Base-by-base conservation (phyloP, 768 basidiomycete species). In the Psilocybe cubensis region DNA sequence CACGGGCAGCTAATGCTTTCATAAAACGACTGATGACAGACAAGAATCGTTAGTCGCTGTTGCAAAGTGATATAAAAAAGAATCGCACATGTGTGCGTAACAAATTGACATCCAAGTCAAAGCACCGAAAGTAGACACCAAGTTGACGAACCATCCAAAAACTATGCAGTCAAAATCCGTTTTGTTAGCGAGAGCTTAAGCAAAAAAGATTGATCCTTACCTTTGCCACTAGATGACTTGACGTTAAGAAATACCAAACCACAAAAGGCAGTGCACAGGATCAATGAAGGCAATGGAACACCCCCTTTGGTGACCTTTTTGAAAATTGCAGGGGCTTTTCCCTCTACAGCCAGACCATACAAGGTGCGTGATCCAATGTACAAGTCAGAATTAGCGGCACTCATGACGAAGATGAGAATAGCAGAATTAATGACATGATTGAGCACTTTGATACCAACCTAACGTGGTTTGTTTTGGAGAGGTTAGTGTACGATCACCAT, bases 381-480 rank as follows among this genome's bases (percentile, higher is more conserved):
- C 45, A 88, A 70, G 69, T 89, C 88, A 14, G 82, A 83, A 68
- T 87, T 88, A 18, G 86, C 80, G 2, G 81, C 80, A 62, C 83
- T 83, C 68, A 84, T 75, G n/a, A 87, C 83, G 67, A 87, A 88
- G 60, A 88, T 71, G 23, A 88, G 74, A 60, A 88, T 83, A 3
- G 78, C 80, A 12, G 77, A 81, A 59, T 89, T 88, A 65, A 92
- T 85, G 59, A 92, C 69, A 66, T 90, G 81, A 55, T 83, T 78
- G 8, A 88, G 72, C 9, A 77, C 77, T 60, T 76, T 78, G 69
- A 90, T 87, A 24, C 84, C 83, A 47, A 81, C 84, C 64, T 78
- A 40, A 25, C 8, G 12, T 38, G 35, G 4, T n/a, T 21, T 14
- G 33, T 3, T 44, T 17, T 44, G 21, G 63, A 38, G 47, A 6